Base-by-base conservation (phyloP, 1,284 basidiomycete genomes). In the Ceratorhiza oryzae-sativae region DNA sequence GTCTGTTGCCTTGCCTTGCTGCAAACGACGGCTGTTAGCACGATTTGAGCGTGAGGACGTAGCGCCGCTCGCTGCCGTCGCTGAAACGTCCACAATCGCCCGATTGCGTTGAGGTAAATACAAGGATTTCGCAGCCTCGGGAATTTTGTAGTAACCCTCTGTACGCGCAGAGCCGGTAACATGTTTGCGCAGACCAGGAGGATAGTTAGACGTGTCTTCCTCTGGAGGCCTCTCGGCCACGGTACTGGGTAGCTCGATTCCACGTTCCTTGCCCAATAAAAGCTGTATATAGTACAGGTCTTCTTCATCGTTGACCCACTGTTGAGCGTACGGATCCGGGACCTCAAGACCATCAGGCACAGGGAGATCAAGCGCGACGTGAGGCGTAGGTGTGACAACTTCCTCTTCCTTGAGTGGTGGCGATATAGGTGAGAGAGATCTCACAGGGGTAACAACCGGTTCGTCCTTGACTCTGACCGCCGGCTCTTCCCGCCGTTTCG, bases 91-190 rank as follows among this genome's bases (percentile, higher is more conserved):
- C 25, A 81, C 81, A n/a, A 82, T 82, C 3, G 85, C 85, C 65
- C 82, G 80, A 77, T 87, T 87, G n/a, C 85, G 81, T 72, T 86
- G 83, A 0, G 86, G 85, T 3, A 87, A 80, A 78, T 99, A 98
- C 5, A 88, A 88, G 0, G 94, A 91, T 83, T 99, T 99, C 78
- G 96, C 92, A 2, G 90, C 88, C 74, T 95, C 91, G 0, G 93
- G 90, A 78, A 99, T 94, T 83, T 94, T 93, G 86, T 97, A 97
- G 80, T 90, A 94, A 0, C 97, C 97, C 81, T 98, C 93, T 0
- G 95, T 95, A 30, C 96, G 88, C 42, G 94, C 93, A 34, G 91
- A 90, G 30, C 94, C 94, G 0, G 90, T 91, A 67, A 86, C 75
- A 77, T 96, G 93, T 58, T 87, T 87, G 58, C 88, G 88, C 79